phyloP scores from a whole-genome alignment of 2,329 filamentous ascomycete genomes.

The Magnaporthiopsis incrustans region DNA sequence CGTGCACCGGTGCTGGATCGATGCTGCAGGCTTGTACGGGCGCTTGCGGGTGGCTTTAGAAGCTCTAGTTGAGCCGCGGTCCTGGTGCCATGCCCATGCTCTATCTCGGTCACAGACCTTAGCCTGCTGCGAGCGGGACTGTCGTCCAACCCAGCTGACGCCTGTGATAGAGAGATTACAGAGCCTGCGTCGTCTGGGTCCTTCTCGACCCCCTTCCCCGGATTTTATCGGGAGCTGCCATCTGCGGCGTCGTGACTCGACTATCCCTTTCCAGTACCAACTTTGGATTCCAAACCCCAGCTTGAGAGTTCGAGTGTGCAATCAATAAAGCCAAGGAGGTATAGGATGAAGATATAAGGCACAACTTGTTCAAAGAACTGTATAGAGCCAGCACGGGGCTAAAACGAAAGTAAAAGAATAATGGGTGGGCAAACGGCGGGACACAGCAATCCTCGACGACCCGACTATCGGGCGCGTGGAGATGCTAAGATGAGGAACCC shows the following conservation, averaged over 20 bases:
- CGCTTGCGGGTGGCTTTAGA: not conserved
- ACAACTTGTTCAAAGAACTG: too few relatives aligned
- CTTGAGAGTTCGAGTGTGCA: not conserved
- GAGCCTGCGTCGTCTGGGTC: not conserved
- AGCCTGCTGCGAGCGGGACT: not conserved
- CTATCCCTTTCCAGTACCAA: too few relatives aligned
- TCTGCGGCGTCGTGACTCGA: not conserved
- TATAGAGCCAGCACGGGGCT: too few relatives aligned
- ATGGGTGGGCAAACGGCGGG: too few relatives aligned
- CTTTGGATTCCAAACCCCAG: too few relatives aligned
- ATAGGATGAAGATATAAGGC: not conserved
- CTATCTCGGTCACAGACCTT: not conserved
- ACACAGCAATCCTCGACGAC: too few relatives aligned
- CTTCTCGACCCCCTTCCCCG: not conserved
- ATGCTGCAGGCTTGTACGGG: not conserved
- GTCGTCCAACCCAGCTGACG: not conserved
- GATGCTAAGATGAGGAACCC: too few relatives aligned
- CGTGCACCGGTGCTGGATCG: not conserved
- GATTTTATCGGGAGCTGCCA: not conserved
- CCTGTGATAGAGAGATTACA: not conserved
- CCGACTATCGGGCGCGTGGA: too few relatives aligned
- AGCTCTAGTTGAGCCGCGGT: not conserved
- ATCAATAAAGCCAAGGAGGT: not conserved
- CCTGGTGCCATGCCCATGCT: not conserved
- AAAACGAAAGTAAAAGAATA: too few relatives aligned